These are phyloP conservation scores for Ceratocystis albifundus DNA, from an alignment of 2,329 filamentous ascomycete genomes.

Conservation along the genomic window DNA sequence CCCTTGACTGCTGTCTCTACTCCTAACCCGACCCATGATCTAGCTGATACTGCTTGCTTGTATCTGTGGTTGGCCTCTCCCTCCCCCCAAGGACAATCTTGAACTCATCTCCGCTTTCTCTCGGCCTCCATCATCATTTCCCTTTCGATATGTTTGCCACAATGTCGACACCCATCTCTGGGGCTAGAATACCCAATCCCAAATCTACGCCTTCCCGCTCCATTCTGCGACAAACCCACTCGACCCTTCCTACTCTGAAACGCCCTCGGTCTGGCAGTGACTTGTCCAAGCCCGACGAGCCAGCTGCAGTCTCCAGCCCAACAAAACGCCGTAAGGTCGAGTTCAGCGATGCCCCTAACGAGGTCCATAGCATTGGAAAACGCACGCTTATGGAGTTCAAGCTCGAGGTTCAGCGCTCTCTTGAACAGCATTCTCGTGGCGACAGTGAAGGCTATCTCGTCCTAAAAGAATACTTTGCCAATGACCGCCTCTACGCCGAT, in stretches of 20 bases:
- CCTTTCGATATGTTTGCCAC: conserved; percentile 16
- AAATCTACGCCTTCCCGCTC: conserved; percentile 39
- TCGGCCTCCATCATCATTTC: not conserved
- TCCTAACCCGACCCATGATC: not conserved
- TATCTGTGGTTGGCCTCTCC: not conserved
- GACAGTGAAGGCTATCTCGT: conserved; percentile 50
- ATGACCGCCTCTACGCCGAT: conserved; percentile 35
- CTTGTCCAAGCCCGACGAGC: conserved; percentile 33
- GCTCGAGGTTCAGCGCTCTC: conserved; percentile 42
- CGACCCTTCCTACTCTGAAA: conserved; percentile 19
- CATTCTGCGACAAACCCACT: conserved; percentile 38
- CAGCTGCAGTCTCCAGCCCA: conserved; percentile 33
- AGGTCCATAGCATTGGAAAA: conserved; percentile 43
- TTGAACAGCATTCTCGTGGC: conserved; percentile 46
- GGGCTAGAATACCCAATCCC: conserved; percentile 1
- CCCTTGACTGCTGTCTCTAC: not conserved
- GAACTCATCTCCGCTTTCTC: not conserved
- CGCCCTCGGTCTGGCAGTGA: conserved; percentile 24
- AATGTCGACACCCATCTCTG: not conserved
- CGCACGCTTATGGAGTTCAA: conserved; percentile 46
- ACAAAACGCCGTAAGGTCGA: conserved; percentile 46
- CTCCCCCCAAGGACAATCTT: not conserved
- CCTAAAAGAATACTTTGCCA: conserved; percentile 48
- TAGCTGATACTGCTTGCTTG: not conserved
- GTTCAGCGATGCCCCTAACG: conserved; percentile 47